Evolutionary conservation across 1,284 basidiomycete species (phyloP).

Genomic region (Rhodotorula sp.): DNA sequence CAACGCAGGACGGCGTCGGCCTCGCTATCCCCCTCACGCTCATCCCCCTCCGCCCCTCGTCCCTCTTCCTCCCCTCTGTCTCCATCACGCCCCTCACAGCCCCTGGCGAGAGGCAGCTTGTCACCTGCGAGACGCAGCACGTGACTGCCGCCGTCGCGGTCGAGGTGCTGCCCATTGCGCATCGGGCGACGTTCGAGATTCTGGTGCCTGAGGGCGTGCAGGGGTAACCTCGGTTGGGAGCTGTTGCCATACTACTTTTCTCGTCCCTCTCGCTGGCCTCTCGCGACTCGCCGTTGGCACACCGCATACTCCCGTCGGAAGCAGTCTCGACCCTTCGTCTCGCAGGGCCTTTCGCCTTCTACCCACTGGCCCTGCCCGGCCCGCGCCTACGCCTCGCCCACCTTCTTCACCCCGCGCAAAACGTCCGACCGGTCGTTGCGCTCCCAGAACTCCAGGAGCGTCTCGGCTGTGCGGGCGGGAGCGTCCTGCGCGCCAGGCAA

Average conservation of each 20-base stretch:
- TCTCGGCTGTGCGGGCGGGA: conserved; percentile 73
- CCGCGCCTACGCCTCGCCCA: conserved; percentile 65
- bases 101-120: conserved; percentile 46
- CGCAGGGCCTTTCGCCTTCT: background rate
- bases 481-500: conserved; percentile 78
- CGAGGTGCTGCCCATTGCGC: conserved; percentile 32
- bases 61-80: conserved; percentile 70
- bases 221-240: background rate
- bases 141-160: conserved; percentile 62
- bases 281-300: background rate
- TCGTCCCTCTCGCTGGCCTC: background rate
- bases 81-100: conserved; percentile 63
- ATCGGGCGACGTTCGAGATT: conserved; percentile 10
- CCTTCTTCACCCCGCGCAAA: conserved; percentile 69
- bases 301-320: no score
- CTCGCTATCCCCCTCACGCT: conserved; percentile 62
- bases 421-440: conserved; percentile 65
- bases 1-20: conserved; percentile 64
- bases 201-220: background rate
- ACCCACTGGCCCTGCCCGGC: no score
- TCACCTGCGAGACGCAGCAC: conserved; percentile 68
- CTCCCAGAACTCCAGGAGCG: conserved; percentile 85
- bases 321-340: background rate
- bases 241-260: background rate
- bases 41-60: conserved; percentile 74